These are phyloP conservation scores for Ophiocordyceps sinensis DNA, from an alignment of 2,329 filamentous ascomycete genomes.

Conservation along the genomic window DNA sequence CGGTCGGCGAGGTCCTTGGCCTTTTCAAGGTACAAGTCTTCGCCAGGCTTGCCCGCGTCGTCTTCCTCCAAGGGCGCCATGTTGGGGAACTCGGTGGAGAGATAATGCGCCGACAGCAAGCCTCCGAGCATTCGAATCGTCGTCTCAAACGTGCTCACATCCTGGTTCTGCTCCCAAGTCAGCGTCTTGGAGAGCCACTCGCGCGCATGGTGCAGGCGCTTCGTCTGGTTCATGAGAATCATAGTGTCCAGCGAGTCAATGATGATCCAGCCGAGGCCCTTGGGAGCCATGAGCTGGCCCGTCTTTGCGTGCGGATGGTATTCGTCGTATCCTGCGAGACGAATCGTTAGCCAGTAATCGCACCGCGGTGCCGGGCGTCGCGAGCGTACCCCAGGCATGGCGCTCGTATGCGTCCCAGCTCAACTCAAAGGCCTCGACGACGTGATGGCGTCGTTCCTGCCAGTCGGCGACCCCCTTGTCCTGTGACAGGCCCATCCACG, in stretches of 20 bases:
- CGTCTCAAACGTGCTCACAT: constrained; percentile 95
- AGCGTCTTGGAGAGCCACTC: constrained; percentile 76
- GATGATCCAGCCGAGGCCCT: constrained; percentile 95
- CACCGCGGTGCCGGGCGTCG: constrained; percentile 6
- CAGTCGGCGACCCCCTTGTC: constrained; percentile 47
- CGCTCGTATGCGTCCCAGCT: constrained; percentile 90
- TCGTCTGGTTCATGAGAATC: constrained; percentile 96
- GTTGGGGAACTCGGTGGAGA: constrained; percentile 72
- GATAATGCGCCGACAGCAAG: constrained; percentile 81
- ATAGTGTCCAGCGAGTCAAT: constrained; percentile 91
- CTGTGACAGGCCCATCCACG: constrained; percentile 40
- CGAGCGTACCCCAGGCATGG: constrained; percentile 76
- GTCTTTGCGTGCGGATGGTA: constrained; percentile 72
- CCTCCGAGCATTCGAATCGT: constrained; percentile 96
- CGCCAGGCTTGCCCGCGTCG: constrained; percentile 57
- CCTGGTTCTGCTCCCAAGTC: constrained; percentile 81
- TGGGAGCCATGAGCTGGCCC: constrained; percentile 70
- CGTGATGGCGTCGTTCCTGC: constrained; percentile 61
- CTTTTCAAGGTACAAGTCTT: constrained; percentile 92
- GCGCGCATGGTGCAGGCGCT: constrained; percentile 66
- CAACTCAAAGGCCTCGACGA: constrained; percentile 77
- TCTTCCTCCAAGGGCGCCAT: constrained; percentile 62
- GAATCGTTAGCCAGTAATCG: constrained; percentile 12
- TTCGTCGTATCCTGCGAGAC: constrained; percentile 55
- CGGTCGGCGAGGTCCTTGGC: constrained; percentile 85